Base-by-base conservation (phyloP, 257 asterid genomes). In the Asclepias syriaca region DNA sequence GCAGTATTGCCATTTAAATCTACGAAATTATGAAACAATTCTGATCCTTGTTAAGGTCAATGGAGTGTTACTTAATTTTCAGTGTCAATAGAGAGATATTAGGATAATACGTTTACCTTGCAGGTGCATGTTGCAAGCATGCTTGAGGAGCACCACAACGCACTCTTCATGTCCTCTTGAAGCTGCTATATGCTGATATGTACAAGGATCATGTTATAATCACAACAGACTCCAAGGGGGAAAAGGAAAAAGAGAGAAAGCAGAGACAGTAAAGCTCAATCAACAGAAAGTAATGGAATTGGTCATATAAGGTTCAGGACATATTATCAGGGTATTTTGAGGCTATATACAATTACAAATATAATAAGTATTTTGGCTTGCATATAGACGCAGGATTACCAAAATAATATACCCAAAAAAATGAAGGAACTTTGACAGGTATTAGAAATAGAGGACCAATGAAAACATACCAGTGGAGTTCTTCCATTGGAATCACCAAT, bases 91-190 rank as follows among this genome's bases (percentile, higher is more conserved):
- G 10, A 18, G 15, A 68, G 72, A 8, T 50, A 46, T 18, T 48
- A 49, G 58, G n/a, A 68, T 45, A 54, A 50, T 50, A 7, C 19
- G 10, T 56, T 63, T 85, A 86, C 98, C 97, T 80, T 78, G 85
- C 14, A 93, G 82, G 78, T 89, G 88, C 49, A 89, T 72, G 84
- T 89, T 89, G 27, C 97, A 89, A 4, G 83, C 96, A 69, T 91
- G 96, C 80, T 92, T 94, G 51, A 91, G 97, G 68, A 94, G 96
- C 69, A 89, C 90, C 70, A 84, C 79, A 0, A 91, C 95, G 46
- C 97, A 91, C 58, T 91, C 99, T 85, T 91, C 97, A 40, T 89
- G 88, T 75, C 98, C 99, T 77, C 82, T 87, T 1, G 89, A 70
- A 56, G 93, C 95, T 15, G 99, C 97, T 76, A 94, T 88, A 65